These are phyloP conservation scores for Kodamaea hsintzibuensis DNA, from an alignment of 805 yeast species.

Conservation along the genomic window DNA sequence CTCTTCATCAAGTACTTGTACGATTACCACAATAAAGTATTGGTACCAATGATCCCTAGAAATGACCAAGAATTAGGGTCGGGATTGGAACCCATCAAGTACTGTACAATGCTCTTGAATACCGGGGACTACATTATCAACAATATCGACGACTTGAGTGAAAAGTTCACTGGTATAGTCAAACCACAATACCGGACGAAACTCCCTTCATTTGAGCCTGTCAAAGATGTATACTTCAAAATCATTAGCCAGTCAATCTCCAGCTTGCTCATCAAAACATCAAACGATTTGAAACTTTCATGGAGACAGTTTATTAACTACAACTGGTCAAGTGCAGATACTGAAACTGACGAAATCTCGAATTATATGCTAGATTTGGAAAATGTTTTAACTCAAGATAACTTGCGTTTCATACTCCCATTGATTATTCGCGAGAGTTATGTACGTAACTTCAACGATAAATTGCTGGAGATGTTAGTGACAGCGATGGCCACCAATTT, in stretches of 20 bases:
- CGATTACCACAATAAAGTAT: slow-evolving; percentile 38
- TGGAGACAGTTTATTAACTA: slow-evolving; percentile 82
- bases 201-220: slow-evolving; percentile 51
- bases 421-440: slow-evolving; percentile 69
- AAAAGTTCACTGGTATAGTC: slow-evolving; percentile 47
- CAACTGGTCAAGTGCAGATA: slow-evolving; percentile 57
- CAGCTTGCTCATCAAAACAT: slow-evolving; percentile 56
- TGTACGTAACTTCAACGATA: slow-evolving; percentile 72
- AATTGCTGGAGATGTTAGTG: slow-evolving; percentile 64
- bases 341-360: slow-evolving; percentile 52
- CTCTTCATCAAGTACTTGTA: slow-evolving; percentile 67
- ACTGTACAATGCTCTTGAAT: slow-evolving; percentile 71
- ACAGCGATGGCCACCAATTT: slow-evolving; percentile 58
- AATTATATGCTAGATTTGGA: slow-evolving; percentile 64
- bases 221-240: slow-evolving; percentile 57
- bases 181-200: slow-evolving; percentile 36
- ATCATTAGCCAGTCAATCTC: slow-evolving; percentile 60
- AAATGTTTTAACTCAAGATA: slow-evolving; percentile 40
- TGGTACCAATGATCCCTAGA: slow-evolving; percentile 43
- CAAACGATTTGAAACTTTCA: slow-evolving; percentile 59
- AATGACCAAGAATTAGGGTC: slow-evolving; percentile 43
- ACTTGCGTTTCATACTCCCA: slow-evolving; percentile 50
- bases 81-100: slow-evolving; percentile 61
- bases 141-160: slow-evolving; percentile 77
- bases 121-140: slow-evolving; percentile 88